Evolutionary conservation across 805 yeast genomes (phyloP), one percentile per base, ranked within the genome.

Genomic region (Hanseniaspora nectarophila): DNA sequence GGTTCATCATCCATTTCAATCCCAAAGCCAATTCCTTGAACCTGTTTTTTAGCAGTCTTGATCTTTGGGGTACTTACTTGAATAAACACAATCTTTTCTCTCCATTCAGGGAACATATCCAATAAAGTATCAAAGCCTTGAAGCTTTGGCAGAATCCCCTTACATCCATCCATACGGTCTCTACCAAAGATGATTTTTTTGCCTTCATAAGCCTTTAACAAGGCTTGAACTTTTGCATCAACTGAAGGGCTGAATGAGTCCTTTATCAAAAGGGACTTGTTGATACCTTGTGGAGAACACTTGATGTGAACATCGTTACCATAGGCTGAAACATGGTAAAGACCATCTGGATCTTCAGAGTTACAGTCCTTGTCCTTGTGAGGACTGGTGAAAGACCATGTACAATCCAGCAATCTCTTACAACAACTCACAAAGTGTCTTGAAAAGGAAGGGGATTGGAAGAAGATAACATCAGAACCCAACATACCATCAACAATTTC

Each of bases 341-440:
- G 26, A n/a, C 50, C 50, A 5, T 45, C 78, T 10, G 73, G 65
- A 48, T 71, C 69, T 10, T 75, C 71, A 3, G 78, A 71, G 55
- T 69, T 58, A n/a, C 46, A 49, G 24, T 49, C 53, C 61, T 69
- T 61, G 59, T 61, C 66, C 5, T 54, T 47, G 21, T 63, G 61
- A 9, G 54, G 44, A 23, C 26, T 29, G 5, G 54, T 45, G 51
- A 64, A 65, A 48, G 60, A 62, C 13, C 80, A 78, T 53, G 88
- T 95, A 57, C 84, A 81, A 15, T 96, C 97, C 45, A 89, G 67
- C 16, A 92, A 72, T 60, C 99, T 76, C 28, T 95, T 78, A 63
- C 96, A 86, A 55, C 96, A 82, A 51, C 94, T 82, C 35, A 89
- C 74, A 64, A 92, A 90, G 70, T 92, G 99, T 59, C 95, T 76